Percentiles rank a stretch among this genome's conserved stretches.
phyloP scores from a whole-genome alignment of 352 stramenopile genomes.

The Globisporangium acanthophoron region DNA sequence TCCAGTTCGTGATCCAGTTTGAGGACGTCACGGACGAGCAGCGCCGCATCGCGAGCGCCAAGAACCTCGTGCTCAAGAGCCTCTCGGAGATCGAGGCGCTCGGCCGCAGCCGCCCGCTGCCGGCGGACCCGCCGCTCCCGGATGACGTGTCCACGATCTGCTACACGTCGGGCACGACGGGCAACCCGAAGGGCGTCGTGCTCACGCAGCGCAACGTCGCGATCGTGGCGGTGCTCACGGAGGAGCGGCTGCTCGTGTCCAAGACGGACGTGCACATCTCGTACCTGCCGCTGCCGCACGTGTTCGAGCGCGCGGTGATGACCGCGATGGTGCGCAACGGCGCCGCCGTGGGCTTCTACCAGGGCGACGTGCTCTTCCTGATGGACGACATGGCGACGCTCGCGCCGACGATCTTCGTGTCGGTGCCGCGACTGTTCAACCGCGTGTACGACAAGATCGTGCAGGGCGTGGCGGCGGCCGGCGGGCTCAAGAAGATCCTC shows the following conservation, averaged over 20 bases:
- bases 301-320: slow-evolving; percentile 93
- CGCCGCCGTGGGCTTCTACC: slow-evolving; percentile 65
- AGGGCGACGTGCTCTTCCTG: slow-evolving; percentile 87
- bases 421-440: slow-evolving; percentile 94
- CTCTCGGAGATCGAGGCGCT: slow-evolving; percentile 33
- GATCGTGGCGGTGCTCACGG: slow-evolving; percentile 12
- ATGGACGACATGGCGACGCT: slow-evolving; percentile 94
- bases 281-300: slow-evolving; percentile 96
- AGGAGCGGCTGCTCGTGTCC: slow-evolving; percentile 25
- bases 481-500: slow-evolving; percentile 61
- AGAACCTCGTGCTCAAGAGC: slow-evolving; percentile 36
- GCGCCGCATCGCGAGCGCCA: slow-evolving; percentile 14
- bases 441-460: slow-evolving; percentile 96
- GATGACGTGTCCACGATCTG: slow-evolving; percentile 91
- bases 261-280: slow-evolving; percentile 89
- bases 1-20: slow-evolving; percentile 55
- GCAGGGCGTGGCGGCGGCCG: slow-evolving; percentile 52
- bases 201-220: slow-evolving; percentile 87
- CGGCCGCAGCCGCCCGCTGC: slow-evolving; percentile 29
- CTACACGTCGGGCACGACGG: slow-evolving; percentile 96
- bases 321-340: slow-evolving; percentile 78
- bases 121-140: slow-evolving; percentile 40
- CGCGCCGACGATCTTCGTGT: slow-evolving; percentile 90
- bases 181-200: slow-evolving; percentile 94
- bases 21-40: slow-evolving; percentile 37